A percentile compares a stretch with the other conserved stretches of the same genome.
Conservation (phyloP, 2,329 filamentous ascomycete species). For the Fusarium sarcochroum region DNA sequence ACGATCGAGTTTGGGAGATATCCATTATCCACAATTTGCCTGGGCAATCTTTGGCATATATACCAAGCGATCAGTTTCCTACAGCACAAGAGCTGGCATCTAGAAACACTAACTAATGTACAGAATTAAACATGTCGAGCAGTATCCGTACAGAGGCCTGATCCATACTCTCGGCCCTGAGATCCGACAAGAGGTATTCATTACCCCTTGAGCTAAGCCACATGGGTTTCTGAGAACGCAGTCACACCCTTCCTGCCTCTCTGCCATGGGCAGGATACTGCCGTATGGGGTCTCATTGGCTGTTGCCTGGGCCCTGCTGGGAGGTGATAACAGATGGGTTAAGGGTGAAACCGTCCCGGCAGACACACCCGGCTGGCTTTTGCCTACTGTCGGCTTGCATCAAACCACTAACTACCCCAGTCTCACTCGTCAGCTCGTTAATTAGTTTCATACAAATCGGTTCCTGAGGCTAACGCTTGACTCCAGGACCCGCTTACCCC, state of each 20-base stretch:
- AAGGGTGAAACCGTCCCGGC: conserved; percentile 19
- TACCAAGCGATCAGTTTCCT: conserved; percentile 14
- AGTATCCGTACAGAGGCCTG: conserved; percentile 4
- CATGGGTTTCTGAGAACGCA: neutral
- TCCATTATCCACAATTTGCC: conserved; percentile 13
- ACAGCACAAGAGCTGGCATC: conserved; percentile 5
- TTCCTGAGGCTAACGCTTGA: conserved; percentile 1
- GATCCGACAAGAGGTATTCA: conserved; percentile 38
- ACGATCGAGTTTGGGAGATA: conserved; percentile 6
- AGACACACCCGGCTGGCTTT: neutral
- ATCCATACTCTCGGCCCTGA: conserved; percentile 37
- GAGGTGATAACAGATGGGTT: neutral
- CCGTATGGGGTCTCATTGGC: conserved; percentile 11
- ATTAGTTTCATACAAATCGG: neutral
- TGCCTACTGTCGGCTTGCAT: conserved; percentile 3
- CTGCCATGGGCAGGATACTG: conserved; percentile 3
- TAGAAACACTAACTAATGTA: neutral
- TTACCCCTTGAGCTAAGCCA: conserved; percentile 2
- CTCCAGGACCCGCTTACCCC: conserved; percentile 25
- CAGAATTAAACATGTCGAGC: conserved; percentile 1
- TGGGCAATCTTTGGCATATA: conserved; percentile 17
- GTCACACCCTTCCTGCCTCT: conserved; percentile 17
- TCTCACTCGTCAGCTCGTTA: neutral
- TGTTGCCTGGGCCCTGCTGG: conserved; percentile 9
- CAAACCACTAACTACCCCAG: neutral